These are phyloP conservation scores for Lanmaoa rubissima DNA, from an alignment of 768 basidiomycete species.

Conservation along the genomic window DNA sequence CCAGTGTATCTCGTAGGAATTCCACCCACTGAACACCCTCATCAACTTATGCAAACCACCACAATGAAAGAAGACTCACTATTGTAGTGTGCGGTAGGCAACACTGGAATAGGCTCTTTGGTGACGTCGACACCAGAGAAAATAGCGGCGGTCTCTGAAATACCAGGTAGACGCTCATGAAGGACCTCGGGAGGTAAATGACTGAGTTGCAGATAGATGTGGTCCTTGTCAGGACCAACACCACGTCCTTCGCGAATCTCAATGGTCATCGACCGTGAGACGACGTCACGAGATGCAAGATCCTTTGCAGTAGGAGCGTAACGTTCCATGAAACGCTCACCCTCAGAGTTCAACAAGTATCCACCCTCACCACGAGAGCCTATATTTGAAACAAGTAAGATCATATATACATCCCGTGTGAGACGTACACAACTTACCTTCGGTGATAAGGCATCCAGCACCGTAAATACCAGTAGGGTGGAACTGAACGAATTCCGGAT, in stretches of 20 bases:
- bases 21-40: constrained; percentile 77
- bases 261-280: constrained; percentile 98
- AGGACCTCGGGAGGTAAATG: constrained; percentile 95
- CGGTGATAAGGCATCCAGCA: constrained; percentile 97
- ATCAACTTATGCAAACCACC: constrained; percentile 13
- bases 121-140: constrained; percentile 99
- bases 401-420: not conserved
- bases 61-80: constrained; percentile 52
- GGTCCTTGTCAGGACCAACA: constrained; percentile 98
- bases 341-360: constrained; percentile 96
- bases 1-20: constrained; percentile 99
- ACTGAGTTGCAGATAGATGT: constrained; percentile 94
- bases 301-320: constrained; percentile 99
- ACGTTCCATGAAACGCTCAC: constrained; percentile 99
- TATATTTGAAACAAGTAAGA: constrained; percentile 27
- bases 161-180: constrained; percentile 96
- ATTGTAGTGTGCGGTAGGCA: constrained; percentile 99
- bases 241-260: constrained; percentile 99
- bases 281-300: constrained; percentile 98
- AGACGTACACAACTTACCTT: constrained; percentile 53
- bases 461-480: constrained; percentile 99
- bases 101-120: constrained; percentile 97
- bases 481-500: constrained; percentile 99
- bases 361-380: constrained; percentile 99
- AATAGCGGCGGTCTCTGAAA: constrained; percentile 98